Evolutionary conservation across 2,329 filamentous ascomycete genomes (phyloP), one percentile per base, ranked within the genome.

Genomic region (Claviceps maximensis): DNA sequence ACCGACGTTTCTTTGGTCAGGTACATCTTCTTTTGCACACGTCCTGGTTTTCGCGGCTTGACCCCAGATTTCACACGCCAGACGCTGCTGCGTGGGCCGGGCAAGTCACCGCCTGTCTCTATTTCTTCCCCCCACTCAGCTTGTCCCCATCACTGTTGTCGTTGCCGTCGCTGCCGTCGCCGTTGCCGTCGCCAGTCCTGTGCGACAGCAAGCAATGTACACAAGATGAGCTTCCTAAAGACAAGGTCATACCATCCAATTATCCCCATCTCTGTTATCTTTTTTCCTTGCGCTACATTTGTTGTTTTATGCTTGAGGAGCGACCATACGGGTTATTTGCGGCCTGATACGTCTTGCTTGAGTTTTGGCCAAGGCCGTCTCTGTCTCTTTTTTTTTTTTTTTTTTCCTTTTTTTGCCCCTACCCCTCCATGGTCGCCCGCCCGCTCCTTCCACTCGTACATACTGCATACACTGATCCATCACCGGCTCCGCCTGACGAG

Each of bases 181-280:
- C 40, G 57, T 51, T 38, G 47, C 33, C 15, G 51, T 49, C 55
- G 38, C 58, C 58, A 59, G 57, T 58, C 56, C 55, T 59, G 64
- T 59, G 59, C 46, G 36, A 56, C 56, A 52, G 53, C 52, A 64
- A 63, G 67, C 62, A 63, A 69, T 69, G 68, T 65, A 62, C 63
- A 61, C 61, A 65, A 63, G 60, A 70, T 70, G 68, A 71, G 69
- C 63, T 71, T 72, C 59, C 67, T 72, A 61, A 72, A 72, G 62
- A 66, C 69, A 65, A 72, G 69, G 69, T 55, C 46, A 36, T 54
- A n/a, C 36, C 41, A 31, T 46, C 46, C n/a, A n/a, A 15, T 12
- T 50, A 9, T n/a, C 25, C 9, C 12, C 38, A 19, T 27, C 38
- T 27, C n/a, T 5, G 4, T 38, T 9, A 21, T 31, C 17, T 45